These are phyloP conservation scores for Bretschneidera sinensis DNA, from an alignment of 345 rosid species.

Conservation along the genomic window DNA sequence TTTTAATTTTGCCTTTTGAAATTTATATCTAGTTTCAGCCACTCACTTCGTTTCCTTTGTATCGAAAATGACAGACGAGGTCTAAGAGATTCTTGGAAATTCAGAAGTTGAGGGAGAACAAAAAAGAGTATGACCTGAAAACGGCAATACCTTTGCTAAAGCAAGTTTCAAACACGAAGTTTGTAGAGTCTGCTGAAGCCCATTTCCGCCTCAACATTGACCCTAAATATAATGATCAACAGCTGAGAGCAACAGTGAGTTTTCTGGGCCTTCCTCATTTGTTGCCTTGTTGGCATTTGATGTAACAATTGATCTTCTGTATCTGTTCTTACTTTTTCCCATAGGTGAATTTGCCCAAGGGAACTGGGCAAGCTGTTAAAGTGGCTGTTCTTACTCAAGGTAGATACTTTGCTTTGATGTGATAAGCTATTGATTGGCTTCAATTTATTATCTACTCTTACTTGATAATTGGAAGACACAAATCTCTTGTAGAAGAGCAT, in stretches of 20 bases:
- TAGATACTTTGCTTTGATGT: slow-evolving; percentile 22
- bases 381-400: slow-evolving; percentile 99
- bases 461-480: background rate
- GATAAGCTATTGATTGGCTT: background rate
- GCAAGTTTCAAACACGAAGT: slow-evolving; percentile 60
- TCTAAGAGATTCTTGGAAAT: slow-evolving; percentile 98
- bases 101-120: slow-evolving; percentile 87
- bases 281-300: background rate
- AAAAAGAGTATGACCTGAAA: slow-evolving; percentile 64
- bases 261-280: slow-evolving; percentile 10
- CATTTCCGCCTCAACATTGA: slow-evolving; percentile 97
- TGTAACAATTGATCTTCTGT: background rate
- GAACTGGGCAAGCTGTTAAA: slow-evolving; percentile 89
- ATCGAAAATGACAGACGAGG: slow-evolving; percentile 64
- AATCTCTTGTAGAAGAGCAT: background rate
- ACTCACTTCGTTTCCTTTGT: slow-evolving; percentile 11
- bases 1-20: background rate
- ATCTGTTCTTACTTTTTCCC: slow-evolving; percentile 1
- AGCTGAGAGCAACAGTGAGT: slow-evolving; percentile 88
- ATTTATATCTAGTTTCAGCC: slow-evolving; percentile 6
- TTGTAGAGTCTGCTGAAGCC: slow-evolving; percentile 87
- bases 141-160: slow-evolving; percentile 80
- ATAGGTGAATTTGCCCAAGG: slow-evolving; percentile 94
- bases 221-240: slow-evolving; percentile 96
- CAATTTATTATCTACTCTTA: background rate